These are phyloP conservation scores for Fusarium domesticum DNA, from an alignment of 2,329 filamentous ascomycete genomes.

Conservation along the genomic window DNA sequence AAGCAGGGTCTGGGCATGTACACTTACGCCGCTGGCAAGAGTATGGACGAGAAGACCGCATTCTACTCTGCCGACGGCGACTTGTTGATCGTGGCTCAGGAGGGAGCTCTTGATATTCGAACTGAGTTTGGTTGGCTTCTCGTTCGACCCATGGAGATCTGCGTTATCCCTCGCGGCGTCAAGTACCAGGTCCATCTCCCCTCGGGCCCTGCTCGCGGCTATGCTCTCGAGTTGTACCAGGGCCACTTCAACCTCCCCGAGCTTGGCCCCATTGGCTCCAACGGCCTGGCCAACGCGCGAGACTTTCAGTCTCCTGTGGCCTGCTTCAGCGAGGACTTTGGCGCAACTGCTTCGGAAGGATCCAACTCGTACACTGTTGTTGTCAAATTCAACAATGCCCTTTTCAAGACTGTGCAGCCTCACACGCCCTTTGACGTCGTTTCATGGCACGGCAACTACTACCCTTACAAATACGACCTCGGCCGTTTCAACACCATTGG, in stretches of 20 bases:
- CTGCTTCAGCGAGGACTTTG: conserved; percentile 61
- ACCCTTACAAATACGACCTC: conserved; percentile 79
- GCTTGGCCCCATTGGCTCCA: conserved; percentile 70
- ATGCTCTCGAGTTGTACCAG: conserved; percentile 72
- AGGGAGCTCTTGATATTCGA: conserved; percentile 70
- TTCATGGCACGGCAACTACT: conserved; percentile 77
- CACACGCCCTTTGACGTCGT: conserved; percentile 78
- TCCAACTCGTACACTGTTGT: conserved; percentile 47
- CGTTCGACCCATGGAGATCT: conserved; percentile 75
- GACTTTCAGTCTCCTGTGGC: conserved; percentile 75
- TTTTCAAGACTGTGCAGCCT: conserved; percentile 62
- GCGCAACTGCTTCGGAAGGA: conserved; percentile 39
- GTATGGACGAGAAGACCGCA: conserved; percentile 70
- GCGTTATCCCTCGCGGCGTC: conserved; percentile 70
- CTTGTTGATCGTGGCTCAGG: conserved; percentile 71
- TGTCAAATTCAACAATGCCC: conserved; percentile 64
- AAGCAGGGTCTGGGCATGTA: conserved; percentile 79
- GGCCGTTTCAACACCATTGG: conserved; percentile 74
- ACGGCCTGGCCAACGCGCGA: conserved; percentile 69
- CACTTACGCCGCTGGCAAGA: conserved; percentile 73
- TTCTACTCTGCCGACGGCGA: conserved; percentile 86
- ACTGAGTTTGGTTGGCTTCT: conserved; percentile 74
- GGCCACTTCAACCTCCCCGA: conserved; percentile 70
- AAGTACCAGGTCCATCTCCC: conserved; percentile 69
- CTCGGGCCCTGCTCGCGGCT: conserved; percentile 62